Evolutionary conservation across 352 stramenopile genomes (phyloP), one percentile per base, ranked within the genome.

Genomic region (Peronospora destructor): DNA sequence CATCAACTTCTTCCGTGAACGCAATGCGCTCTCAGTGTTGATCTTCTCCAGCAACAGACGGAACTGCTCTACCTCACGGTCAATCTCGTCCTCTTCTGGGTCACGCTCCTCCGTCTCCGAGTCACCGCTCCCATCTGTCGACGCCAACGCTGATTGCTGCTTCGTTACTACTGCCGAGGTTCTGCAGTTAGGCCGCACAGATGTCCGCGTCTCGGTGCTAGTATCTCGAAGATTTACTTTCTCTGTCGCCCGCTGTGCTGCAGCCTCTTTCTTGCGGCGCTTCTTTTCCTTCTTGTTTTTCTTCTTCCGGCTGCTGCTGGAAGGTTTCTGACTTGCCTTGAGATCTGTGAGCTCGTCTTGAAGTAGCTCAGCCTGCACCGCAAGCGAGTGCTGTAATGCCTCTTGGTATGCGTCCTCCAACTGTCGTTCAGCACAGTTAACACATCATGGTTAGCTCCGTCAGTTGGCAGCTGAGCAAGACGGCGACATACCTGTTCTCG

Each of bases 241-340:
- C 26, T 70, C 49, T 21, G 56, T 53, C 13, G 61, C 44, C 28
- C 66, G 69, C 45, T 61, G 53, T 9, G 59, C 59, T 19, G 69
- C 65, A 11, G 67, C 58, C 35, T 82, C 71, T 49, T 86, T 82
- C 38, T 72, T 76, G 48, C 81, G 79, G 41, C 81, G 81, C 59
- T 86, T 88, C 45, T 84, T 77, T 45, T 87, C 80, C 49, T 80
- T 72, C 55, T 84, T 87, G 53, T 77, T 85, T 53, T 87, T 89
- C 58, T 87, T 89, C 49, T 69, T 85, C 29, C 57, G 68, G 46
- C 60, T 81, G 44, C 46, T 70, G 9, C 45, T 49, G 12, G 61
- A 59, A 28, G 71, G 67, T 48, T 85, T 79, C 44, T 84, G 64
- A 54, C 68, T 83, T 21, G 70, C 67, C 45, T 86, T 66, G 8